Base-by-base conservation (phyloP, 108 stramenopile genomes). In the Craspedostauros australis region DNA sequence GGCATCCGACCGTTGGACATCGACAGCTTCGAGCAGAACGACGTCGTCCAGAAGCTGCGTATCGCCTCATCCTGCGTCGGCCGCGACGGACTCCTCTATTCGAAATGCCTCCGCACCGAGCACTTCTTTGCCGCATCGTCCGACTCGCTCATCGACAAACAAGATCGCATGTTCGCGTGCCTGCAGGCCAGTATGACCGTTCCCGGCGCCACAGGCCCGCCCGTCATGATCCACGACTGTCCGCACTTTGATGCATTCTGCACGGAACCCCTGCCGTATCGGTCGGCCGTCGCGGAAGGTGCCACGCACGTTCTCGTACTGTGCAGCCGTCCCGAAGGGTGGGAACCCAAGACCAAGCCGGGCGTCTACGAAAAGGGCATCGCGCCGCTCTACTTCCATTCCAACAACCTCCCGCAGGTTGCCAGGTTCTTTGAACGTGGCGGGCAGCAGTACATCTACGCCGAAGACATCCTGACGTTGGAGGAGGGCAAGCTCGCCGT, bases 361-460 rank as follows among this genome's bases (percentile, higher is more conserved):
- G 73, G 77, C 5, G 38, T 86, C 3, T 91, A 82, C 43, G 88
- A 91, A 56, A 75, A 50, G 6, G 69, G 61, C 26, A 56, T 87
- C n/a, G 85, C 81, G 6, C 81, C 81, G 1, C 51, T 78, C 29
- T 91, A 87, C 54, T 87, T 91, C 57, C 29, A 69, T 12, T 80
- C 80, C 0, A 68, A 84, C 55, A 73, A 73, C 8, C 71, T 66
- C 7, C 54, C 46, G 19, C 52, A 77, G 14, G 83, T 83, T 2
- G 80, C 84, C 18, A 45, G 77, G 22, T 91, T 75, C 46, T 91
- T 86, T 51, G 66, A 78, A 46, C 57, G 53, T 16, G 89, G 89
- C 5, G 89, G 89, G 16, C 89, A 91, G 50, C 85, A 83, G 54
- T 91, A 82, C 47, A 45, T 84, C 5, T 91, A 85, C 49, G 62